phyloP scores from a whole-genome alignment of 495 filamentous ascomycete genomes.

The Glarea lozoyensis region DNA sequence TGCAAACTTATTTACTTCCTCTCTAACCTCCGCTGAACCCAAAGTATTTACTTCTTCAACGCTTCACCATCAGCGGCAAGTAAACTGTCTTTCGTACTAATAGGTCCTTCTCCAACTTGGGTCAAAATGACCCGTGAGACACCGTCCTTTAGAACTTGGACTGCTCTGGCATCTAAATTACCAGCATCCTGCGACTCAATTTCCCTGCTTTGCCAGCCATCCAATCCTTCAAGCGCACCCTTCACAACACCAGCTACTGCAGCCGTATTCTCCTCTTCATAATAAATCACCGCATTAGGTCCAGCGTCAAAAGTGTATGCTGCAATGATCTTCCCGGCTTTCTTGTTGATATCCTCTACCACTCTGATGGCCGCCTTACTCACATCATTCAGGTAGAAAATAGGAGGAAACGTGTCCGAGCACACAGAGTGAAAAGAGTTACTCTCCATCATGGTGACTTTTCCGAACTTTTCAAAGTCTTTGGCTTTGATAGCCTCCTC shows the following conservation, averaged over 20 bases:
- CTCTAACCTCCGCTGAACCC: too few species aligned
- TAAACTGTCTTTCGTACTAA: conserved; percentile 68
- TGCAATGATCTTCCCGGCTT: conserved; percentile 61
- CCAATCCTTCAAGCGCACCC: conserved; percentile 37
- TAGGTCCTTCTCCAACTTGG: conserved; percentile 81
- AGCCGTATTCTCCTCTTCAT: conserved; percentile 64
- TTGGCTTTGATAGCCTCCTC: conserved; percentile 63
- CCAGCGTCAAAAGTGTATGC: conserved; percentile 98
- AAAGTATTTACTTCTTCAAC: conserved; percentile 12
- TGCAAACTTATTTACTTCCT: too few species aligned
- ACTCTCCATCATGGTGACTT: conserved; percentile 89
- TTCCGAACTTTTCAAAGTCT: conserved; percentile 82
- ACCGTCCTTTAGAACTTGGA: conserved; percentile 60
- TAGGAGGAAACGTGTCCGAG: conserved; percentile 88
- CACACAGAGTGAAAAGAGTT: conserved; percentile 96
- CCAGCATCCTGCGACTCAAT: conserved; percentile 33
- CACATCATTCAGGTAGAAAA: conserved; percentile 97
- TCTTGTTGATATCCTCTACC: conserved; percentile 79
- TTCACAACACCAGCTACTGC: conserved; percentile 67
- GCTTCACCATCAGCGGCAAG: conserved; percentile 55
- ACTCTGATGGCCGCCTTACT: conserved; percentile 73
- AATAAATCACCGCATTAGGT: conserved; percentile 95
- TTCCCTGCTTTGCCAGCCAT: conserved; percentile 54
- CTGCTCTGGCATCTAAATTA: conserved; percentile 45
- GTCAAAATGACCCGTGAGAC: conserved; percentile 86